Evolutionary conservation across 2,329 filamentous ascomycete genomes (phyloP), one percentile per base, ranked within the genome.

Genomic region (Cytospora paraplurivora): DNA sequence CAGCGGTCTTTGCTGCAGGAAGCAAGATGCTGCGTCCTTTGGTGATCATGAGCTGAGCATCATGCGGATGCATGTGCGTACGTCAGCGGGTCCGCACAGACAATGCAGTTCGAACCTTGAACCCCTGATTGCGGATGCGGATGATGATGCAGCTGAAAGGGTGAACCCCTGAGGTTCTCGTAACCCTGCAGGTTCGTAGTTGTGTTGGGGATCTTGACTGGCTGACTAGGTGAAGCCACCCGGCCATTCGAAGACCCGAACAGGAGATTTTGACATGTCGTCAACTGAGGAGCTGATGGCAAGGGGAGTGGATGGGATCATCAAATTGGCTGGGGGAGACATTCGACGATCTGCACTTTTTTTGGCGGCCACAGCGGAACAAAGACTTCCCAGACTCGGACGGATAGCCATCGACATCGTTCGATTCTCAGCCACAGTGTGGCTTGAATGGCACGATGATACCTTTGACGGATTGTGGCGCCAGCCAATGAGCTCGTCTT

Each of bases 401-500:
- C 37, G 54, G 44, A 49, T 37, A 47, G 44, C 44, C 53, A 53
- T 38, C 35, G 38, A 32, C 37, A 60, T 66, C 53, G 62, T 66
- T 66, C 64, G 64, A 66, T 66, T 55, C 49, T 53, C 32, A 41
- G 51, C 58, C 58, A 61, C 58, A 55, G 19, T 61, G 51, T 52
- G 51, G 59, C 59, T 49, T 27, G 51, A 33, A 61, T 61, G 19
- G 59, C 33, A 61, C 54, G 51, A 61, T 61, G 58, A 15, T 17
- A 17, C 5, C 35, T 13, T 47, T 27, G 52, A 32, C 6, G 4
- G 52, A 34, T 34, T 41, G 32, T 13, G 38, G 44, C 17, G 17
- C 60, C 38, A 53, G 19, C 61, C 64, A 64, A 61, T 64, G 21
- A 49, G 12, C 35, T 34, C 7, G 21, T 34, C 21, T 33, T 51